Evolutionary conservation across 2,329 filamentous ascomycete genomes (phyloP), one percentile per base, ranked within the genome.

Genomic region (Xylariaceae sp.): DNA sequence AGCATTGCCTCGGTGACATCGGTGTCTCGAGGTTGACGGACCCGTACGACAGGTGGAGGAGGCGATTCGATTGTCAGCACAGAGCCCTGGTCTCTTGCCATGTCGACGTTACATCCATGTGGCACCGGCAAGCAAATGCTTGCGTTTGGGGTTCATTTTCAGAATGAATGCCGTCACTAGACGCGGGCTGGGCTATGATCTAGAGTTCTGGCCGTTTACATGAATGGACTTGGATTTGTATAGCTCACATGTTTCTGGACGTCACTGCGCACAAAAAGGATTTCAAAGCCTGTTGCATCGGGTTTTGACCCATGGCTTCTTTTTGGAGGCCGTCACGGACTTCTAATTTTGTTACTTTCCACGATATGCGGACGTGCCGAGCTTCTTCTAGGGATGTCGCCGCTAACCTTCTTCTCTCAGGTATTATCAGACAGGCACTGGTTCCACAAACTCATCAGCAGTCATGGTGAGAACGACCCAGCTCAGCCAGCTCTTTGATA

Each of bases 401-500:
- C 4, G 53, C 61, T 67, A 62, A 68, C 60, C 39, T 17, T 11
- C 9, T 11, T 47, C 15, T 51, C 49, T 52, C 49, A 69, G 66
- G 45, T 67, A 61, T 51, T 67, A 66, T 35, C 61, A 65, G 50
- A 10, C 60, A 1, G 42, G 55, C 15, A 51, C 60, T 49, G 52
- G 63, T 18, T 55, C 59, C 2, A 51, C 53, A n/a, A 50, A 30
- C 35, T 9, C 53, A 11, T 59, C 62, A 6, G 47, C 13, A 17
- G 23, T 62, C 17, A 30, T 56, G 3, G 60, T 39, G 34, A 64
- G 51, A 34, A 75, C 79, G 4, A 51, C 64, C 13, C 76, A 78
- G 55, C 66, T 82, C 47, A 74, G 78, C 42, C 71, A 76, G 55
- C 65, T 82, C 48, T 84, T 84, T 58, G 77, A 80, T 58, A 73